Base-by-base conservation (phyloP, 768 basidiomycete species). In the Kockovaella imperatae region DNA sequence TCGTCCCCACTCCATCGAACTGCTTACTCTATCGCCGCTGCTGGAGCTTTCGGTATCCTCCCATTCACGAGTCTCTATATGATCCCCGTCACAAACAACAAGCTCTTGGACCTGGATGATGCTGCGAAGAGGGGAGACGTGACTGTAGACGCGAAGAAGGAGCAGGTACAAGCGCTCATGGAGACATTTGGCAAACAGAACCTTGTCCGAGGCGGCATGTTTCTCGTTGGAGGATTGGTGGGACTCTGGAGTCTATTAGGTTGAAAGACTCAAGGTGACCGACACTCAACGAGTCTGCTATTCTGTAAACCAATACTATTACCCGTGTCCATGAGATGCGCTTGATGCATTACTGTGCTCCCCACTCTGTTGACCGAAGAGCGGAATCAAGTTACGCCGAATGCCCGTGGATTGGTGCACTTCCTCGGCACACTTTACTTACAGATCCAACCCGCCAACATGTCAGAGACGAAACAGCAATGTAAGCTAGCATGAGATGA, bases 1-100 rank as follows among this genome's bases (percentile, higher is more conserved):
- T 4, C 23, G 11, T 29, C 39, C 4, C 42, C 50, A 2, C 18
- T n/a, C 17, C 35, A 50, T 14, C 7, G 30, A 5, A 15, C 7
- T 5, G 43, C 26, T 10, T 52, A 26, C 34, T 21, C 17, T 24
- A 3, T 40, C 5, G 50, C 50, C 13, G 38, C 45, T n/a, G 2
- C 28, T 7, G 50, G 50, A 3, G 28, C 31, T 21, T 17, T 52
- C 18, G 30, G 50, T 15, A 52, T 52, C 18, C 11, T 45, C 28
- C 50, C 50, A 5, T 52, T 52, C 41, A 52, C 50, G 11, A 23
- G 28, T 7, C 17, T 40, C 4, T 36, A 38, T 13, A 52, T 52
- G 43, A 29, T 52, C 36, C 50, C 50, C 3, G 28, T 7, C 13
- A 28, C 38, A 10, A 46, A 45, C 38, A 40, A 46, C 35, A 18